These are phyloP conservation scores for Adansonia digitata DNA, from an alignment of 345 rosid species.

Conservation along the genomic window DNA sequence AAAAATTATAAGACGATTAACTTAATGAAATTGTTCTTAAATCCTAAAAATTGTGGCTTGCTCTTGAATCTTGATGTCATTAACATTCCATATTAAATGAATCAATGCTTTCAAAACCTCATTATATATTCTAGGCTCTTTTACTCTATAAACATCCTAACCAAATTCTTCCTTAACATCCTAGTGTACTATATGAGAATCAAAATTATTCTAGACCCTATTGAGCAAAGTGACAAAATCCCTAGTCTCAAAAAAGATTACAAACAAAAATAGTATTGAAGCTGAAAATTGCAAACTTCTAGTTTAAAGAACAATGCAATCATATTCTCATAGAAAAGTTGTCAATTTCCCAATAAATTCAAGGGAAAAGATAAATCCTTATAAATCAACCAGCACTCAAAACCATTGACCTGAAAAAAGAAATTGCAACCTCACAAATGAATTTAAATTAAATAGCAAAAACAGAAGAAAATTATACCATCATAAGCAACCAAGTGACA, in stretches of 20 bases:
- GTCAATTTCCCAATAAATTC: not conserved
- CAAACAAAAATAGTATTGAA: not conserved
- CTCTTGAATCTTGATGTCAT: not conserved
- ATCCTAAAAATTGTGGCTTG: not conserved
- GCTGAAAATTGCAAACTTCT: not conserved
- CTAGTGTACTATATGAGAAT: not conserved
- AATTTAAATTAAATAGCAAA: not conserved
- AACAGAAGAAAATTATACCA: constrained; percentile 24
- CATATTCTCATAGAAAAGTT: not conserved
- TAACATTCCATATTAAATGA: not conserved
- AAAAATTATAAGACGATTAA: not conserved
- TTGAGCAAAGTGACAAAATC: not conserved
- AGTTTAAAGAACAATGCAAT: not conserved
- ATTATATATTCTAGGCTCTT: too few species aligned
- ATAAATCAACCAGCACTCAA: not conserved
- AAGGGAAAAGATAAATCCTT: not conserved
- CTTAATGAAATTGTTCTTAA: not conserved
- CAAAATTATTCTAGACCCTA: not conserved
- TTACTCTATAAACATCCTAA: not conserved
- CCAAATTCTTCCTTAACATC: not conserved
- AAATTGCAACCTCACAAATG: not conserved
- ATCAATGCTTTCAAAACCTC: not conserved
- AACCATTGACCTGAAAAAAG: not conserved
- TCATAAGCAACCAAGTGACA: constrained; percentile 26
- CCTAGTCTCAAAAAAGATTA: not conserved